Conservation (phyloP, 2,329 filamentous ascomycete species). For the Sphaerostilbella broomeana region DNA sequence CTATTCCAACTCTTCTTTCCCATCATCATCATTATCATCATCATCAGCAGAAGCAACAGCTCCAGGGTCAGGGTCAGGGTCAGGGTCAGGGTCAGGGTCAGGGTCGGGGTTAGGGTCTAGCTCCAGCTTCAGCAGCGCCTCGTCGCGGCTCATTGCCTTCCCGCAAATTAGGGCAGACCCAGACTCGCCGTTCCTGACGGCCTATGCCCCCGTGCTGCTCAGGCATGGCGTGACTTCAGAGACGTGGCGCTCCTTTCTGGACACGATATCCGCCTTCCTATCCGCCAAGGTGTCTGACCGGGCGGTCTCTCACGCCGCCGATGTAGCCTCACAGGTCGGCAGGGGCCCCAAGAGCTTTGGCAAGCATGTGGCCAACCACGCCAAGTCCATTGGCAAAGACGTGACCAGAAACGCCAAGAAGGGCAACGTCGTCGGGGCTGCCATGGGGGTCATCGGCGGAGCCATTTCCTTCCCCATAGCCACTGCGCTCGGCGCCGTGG, state of each 20-base stretch:
- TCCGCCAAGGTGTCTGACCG: conserved; percentile 38
- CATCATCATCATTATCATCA: too few relatives aligned
- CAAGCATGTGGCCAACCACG: conserved; percentile 30
- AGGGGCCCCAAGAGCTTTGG: conserved; percentile 30
- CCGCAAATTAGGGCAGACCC: conserved; percentile 31
- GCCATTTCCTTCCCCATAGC: conserved; percentile 33
- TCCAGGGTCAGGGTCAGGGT: too few relatives aligned
- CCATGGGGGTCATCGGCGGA: conserved; percentile 30
- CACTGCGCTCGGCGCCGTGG: conserved; percentile 30
- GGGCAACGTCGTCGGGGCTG: conserved; percentile 36
- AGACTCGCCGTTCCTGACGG: conserved; percentile 33
- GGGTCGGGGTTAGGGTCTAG: too few relatives aligned
- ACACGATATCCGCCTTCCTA: conserved; percentile 40
- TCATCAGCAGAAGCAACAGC: too few relatives aligned
- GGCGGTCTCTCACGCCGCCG: conserved; percentile 37
- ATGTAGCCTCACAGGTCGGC: conserved; percentile 32
- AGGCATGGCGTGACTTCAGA: conserved; percentile 29
- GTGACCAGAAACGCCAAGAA: conserved; percentile 31
- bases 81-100: too few relatives aligned
- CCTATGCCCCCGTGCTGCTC: conserved; percentile 34
- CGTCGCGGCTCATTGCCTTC: conserved; percentile 31
- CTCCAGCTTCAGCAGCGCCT: conserved; percentile 6
- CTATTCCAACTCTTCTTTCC: conserved; percentile 14
- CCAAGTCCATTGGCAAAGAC: conserved; percentile 30
- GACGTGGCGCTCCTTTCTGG: conserved; percentile 30